Evolutionary conservation across 2,329 filamentous ascomycete species (phyloP).

Genomic region (Epichloe gansuensis): DNA sequence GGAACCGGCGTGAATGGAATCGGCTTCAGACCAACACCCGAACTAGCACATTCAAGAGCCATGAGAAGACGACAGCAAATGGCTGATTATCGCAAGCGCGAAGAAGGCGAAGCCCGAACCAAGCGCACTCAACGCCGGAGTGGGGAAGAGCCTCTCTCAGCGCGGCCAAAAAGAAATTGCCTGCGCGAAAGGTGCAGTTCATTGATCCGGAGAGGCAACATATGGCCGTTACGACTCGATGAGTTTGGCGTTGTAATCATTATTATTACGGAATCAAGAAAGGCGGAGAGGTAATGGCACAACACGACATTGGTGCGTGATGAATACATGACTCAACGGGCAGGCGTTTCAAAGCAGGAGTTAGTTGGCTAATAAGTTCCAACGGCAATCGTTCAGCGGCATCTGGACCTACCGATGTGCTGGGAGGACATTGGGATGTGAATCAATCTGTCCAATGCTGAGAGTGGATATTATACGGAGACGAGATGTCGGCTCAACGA

Average conservation of each 20-base stretch:
- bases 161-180: constrained; percentile 16
- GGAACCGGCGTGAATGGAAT: constrained; percentile 56
- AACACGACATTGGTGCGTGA: background rate
- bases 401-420: too few relatives aligned
- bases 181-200: constrained; percentile 27
- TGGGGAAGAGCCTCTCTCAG: constrained; percentile 16
- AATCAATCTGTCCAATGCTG: too few relatives aligned
- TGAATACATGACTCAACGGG: background rate
- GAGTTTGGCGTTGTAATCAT: background rate
- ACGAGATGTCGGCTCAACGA: too few relatives aligned
- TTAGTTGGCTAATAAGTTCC: too few relatives aligned
- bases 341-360: background rate
- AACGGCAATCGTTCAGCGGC: too few relatives aligned
- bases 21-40: constrained; percentile 52
- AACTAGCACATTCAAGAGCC: constrained; percentile 44
- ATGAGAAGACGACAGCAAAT: constrained; percentile 49
- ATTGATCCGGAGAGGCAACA: constrained; percentile 26
- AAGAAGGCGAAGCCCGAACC: constrained; percentile 48
- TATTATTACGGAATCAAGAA: background rate
- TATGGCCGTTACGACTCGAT: constrained; percentile 17
- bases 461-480: too few relatives aligned
- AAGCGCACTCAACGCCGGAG: constrained; percentile 40
- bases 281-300: background rate
- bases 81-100: constrained; percentile 47
- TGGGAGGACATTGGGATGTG: too few relatives aligned